Evolutionary conservation across 768 basidiomycete genomes (phyloP).

Genomic region (Gelatoporia subvermispora): DNA sequence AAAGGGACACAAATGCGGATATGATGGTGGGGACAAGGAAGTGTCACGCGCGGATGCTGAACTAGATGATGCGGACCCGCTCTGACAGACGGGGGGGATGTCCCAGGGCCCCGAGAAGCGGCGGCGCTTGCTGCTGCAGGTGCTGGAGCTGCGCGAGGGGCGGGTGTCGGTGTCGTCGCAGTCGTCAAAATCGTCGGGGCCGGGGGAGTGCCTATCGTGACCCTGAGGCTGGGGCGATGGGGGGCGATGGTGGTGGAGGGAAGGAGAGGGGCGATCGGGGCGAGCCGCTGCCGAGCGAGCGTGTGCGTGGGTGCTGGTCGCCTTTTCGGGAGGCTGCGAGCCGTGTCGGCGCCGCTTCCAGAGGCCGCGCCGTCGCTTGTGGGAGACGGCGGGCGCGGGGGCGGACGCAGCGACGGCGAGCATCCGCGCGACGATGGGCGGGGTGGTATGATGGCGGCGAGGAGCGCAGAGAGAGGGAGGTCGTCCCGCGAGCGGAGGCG

Average conservation of each 20-base stretch:
- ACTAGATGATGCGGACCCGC: slow-evolving; percentile 3
- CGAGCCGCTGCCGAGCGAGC: not conserved
- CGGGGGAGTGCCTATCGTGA: slow-evolving; percentile 2
- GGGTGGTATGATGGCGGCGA: not conserved
- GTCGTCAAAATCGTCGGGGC: slow-evolving; percentile 5
- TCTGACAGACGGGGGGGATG: slow-evolving; percentile 5
- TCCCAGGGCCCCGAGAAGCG: slow-evolving; percentile 17
- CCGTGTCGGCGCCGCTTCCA: slow-evolving; percentile 20
- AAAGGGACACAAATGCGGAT: not conserved
- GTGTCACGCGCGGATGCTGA: slow-evolving; percentile 1
- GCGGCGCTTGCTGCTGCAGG: slow-evolving; percentile 21
- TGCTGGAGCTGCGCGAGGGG: slow-evolving; percentile 12
- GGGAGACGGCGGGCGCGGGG: slow-evolving; percentile 1
- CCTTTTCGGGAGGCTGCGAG: not conserved
- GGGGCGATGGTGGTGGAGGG: slow-evolving; percentile 1
- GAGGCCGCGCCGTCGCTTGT: slow-evolving; percentile 25
- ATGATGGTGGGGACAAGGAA: slow-evolving; percentile 6
- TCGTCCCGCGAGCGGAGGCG: not conserved
- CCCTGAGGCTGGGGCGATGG: not conserved
- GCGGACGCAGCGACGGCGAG: slow-evolving; percentile 1
- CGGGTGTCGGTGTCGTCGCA: slow-evolving; percentile 14
- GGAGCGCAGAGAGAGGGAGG: not conserved
- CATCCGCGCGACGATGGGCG: not conserved
- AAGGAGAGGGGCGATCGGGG: slow-evolving; percentile 1
- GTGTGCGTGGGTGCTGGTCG: slow-evolving; percentile 1